Percentiles rank a stretch among this genome's conserved stretches.
phyloP scores from a whole-genome alignment of 202 grass and related monocot genomes.

The Setaria viridis region DNA sequence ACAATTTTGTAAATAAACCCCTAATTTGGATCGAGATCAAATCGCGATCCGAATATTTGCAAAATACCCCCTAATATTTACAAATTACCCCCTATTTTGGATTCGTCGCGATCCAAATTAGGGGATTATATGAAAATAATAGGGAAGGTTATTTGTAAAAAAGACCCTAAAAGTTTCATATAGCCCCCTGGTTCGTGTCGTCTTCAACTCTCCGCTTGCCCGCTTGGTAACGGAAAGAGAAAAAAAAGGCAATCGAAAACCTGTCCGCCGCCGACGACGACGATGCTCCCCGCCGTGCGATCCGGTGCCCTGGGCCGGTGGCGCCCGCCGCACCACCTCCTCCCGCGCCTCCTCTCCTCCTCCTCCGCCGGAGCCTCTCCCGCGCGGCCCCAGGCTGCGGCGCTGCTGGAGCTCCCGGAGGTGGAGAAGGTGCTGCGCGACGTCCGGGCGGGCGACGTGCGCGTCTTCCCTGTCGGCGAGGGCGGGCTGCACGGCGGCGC shows the following conservation, averaged over 20 bases:
- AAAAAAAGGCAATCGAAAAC: background rate
- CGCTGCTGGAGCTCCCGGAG: conserved; percentile 71
- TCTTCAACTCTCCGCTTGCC: too few relatives aligned
- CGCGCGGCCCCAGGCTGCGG: conserved; percentile 21
- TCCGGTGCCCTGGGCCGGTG: conserved; percentile 43
- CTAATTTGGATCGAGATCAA: too few relatives aligned
- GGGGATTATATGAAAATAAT: too few relatives aligned
- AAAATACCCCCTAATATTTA: too few relatives aligned
- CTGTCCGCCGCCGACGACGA: conserved; percentile 1
- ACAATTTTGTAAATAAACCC: too few relatives aligned
- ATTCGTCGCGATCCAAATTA: too few relatives aligned
- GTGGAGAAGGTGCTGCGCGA: conserved; percentile 90
- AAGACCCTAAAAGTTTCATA: too few relatives aligned
- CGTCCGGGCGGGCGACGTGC: conserved; percentile 83
- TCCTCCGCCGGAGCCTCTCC: background rate
- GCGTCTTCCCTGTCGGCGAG: conserved; percentile 78
- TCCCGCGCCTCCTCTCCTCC: conserved; percentile 33
- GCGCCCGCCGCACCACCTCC: background rate
- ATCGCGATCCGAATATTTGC: too few relatives aligned
- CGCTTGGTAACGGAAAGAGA: background rate
- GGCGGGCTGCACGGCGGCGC: conserved; percentile 64
- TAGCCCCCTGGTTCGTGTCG: too few relatives aligned
- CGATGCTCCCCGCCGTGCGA: conserved; percentile 66
- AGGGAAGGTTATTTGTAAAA: too few relatives aligned
- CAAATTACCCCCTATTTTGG: too few relatives aligned